These are phyloP conservation scores for Exutisphaerella laricina DNA, from an alignment of 2,329 filamentous ascomycete species.

Conservation along the genomic window DNA sequence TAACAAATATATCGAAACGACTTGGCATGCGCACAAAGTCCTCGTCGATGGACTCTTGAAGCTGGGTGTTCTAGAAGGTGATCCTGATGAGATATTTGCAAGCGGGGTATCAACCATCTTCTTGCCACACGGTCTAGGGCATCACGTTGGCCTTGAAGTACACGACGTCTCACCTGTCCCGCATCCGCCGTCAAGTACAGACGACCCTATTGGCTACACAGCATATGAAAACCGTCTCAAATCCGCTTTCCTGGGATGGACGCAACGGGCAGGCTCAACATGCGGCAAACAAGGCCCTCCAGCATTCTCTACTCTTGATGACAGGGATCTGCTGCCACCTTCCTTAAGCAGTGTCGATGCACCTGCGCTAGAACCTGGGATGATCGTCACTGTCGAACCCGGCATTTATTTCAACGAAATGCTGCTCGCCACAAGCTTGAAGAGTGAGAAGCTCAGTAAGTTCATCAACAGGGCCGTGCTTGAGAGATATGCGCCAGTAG, in stretches of 20 bases:
- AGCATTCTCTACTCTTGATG: too few species aligned
- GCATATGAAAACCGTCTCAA: neutral
- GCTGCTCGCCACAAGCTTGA: slow-evolving; percentile 61
- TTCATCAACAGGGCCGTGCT: slow-evolving; percentile 63
- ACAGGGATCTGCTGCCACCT: too few species aligned
- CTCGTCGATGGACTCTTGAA: slow-evolving; percentile 72
- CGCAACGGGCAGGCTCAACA: too few species aligned
- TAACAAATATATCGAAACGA: slow-evolving; percentile 71
- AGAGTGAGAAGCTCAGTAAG: slow-evolving; percentile 51
- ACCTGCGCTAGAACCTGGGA: slow-evolving; percentile 50
- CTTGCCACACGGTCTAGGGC: slow-evolving; percentile 47
- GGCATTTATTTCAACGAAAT: slow-evolving; percentile 73
- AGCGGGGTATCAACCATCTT: slow-evolving; percentile 42
- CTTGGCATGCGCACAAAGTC: slow-evolving; percentile 70
- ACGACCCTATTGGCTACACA: too few species aligned
- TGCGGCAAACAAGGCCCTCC: too few species aligned
- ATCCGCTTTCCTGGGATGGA: slow-evolving; percentile 66
- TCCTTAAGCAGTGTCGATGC: slow-evolving; percentile 10
- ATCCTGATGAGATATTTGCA: slow-evolving; percentile 38
- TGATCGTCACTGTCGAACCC: slow-evolving; percentile 90
- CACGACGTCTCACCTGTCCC: slow-evolving; percentile 40
- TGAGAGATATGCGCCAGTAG: slow-evolving; percentile 67
- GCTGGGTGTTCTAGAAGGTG: slow-evolving; percentile 68
- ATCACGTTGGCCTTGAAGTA: slow-evolving; percentile 48
- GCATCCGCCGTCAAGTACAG: slow-evolving; percentile 7